Percentiles rank a stretch among this genome's conserved stretches.
Evolutionary conservation across 371 early-diverging fungal genomes (phyloP).

Genomic region (Circinella umbellata): DNA sequence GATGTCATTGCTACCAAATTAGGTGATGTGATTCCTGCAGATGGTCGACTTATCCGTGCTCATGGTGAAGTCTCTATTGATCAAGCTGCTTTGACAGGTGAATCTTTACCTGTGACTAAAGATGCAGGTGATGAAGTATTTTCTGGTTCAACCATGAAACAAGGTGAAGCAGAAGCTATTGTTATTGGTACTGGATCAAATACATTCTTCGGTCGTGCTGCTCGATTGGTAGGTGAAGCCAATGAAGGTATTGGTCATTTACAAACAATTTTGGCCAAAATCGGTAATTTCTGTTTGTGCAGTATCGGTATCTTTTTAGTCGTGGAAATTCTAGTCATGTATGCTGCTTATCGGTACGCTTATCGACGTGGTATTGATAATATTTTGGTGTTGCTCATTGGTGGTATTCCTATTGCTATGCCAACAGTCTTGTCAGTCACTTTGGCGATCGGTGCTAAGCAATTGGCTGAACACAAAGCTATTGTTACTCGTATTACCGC

Average conservation of each 20-base stretch:
- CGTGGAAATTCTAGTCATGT: conserved; percentile 82
- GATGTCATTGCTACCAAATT: conserved; percentile 75
- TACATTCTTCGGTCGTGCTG: conserved; percentile 92
- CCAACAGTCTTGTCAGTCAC: conserved; percentile 90
- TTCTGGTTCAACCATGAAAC: conserved; percentile 87
- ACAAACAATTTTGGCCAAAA: conserved; percentile 87
- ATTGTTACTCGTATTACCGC: conserved; percentile 88
- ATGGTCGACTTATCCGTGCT: conserved; percentile 57
- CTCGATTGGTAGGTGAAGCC: conserved; percentile 78
- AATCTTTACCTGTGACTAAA: conserved; percentile 76
- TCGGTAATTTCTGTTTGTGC: conserved; percentile 87
- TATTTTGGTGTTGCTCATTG: conserved; percentile 76
- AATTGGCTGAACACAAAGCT: conserved; percentile 91
- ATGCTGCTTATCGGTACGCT: conserved; percentile 71
- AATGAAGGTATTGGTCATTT: conserved; percentile 87
- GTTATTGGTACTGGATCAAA: conserved; percentile 85
- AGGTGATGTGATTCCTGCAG: conserved; percentile 85
- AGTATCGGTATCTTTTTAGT: conserved; percentile 75
- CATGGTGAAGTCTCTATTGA: conserved; percentile 63
- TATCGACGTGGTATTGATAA: conserved; percentile 77
- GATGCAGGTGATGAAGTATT: conserved; percentile 73
- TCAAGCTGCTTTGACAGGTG: conserved; percentile 88
- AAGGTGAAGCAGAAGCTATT: conserved; percentile 89
- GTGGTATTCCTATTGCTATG: conserved; percentile 84
- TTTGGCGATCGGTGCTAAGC: conserved; percentile 92